Base-by-base conservation (phyloP, 1,139 yeast genomes). In the Hansenula lynferdii region DNA sequence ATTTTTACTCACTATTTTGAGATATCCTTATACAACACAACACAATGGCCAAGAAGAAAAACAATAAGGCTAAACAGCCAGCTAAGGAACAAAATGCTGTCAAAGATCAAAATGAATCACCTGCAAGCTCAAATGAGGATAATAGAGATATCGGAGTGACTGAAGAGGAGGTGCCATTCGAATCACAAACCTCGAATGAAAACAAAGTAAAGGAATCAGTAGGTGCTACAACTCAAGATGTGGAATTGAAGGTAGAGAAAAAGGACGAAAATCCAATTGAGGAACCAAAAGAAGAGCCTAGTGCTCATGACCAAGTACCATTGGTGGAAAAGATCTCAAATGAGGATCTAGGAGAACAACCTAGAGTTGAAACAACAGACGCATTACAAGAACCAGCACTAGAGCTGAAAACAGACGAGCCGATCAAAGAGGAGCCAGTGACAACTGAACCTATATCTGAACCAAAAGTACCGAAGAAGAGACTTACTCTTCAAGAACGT, bases 401-500 rank as follows among this genome's bases (percentile, higher is more conserved):
- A 5, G 34, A 16, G 12, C 29, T 31, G 16, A 5, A 19, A 26
- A 14, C n/a, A n/a, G n/a, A 36, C 21, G 21, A 14, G 26, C 12
- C 21, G 16, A 27, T 28, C 20, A 24, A 6, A 3, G 7, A 34
- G 11, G 42, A 31, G 22, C n/a, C 31, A 15, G n/a, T n/a, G n/a
- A 3, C 19, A 10, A 11, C 29, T 16, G 31, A 36, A 29, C 27
- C 34, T 14, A 14, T 35, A 1, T 17, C 18, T 12, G 25, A 37
- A 17, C 35, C 29, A 1, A 36, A 42, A 10, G 44, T 27, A 9
- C 49, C 51, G 7, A 53, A 47, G 38, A 53, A 53, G 29, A 39
- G 56, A 21, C 43, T 53, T 9, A 53, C 58, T 0, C 34, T 53
- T 12, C 58, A 86, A 54, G 95, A 87, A 53, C 66, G 96, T 46